Evolutionary conservation across 495 filamentous ascomycete species (phyloP).

Genomic region (Viridothelium virens): DNA sequence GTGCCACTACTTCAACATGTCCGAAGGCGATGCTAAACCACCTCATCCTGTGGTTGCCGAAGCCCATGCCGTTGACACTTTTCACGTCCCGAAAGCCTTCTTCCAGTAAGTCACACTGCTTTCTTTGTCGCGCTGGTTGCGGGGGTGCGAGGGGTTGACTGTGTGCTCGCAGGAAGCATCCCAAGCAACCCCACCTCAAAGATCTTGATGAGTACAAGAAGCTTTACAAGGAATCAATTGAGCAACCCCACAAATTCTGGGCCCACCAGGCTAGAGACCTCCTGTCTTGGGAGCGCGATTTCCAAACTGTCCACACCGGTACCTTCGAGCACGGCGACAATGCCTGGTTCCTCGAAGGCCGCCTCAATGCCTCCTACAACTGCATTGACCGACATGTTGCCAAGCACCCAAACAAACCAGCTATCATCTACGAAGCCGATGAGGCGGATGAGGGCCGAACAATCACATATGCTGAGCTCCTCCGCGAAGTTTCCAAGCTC

Average conservation of each 20-base stretch:
- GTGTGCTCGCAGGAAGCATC: conserved; percentile 51
- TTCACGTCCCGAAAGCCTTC: conserved; percentile 57
- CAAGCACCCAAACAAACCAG: conserved; percentile 82
- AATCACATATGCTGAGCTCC: conserved; percentile 88
- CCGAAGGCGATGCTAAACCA: conserved; percentile 49
- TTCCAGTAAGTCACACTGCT: conserved; percentile 45
- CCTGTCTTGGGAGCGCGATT: conserved; percentile 82
- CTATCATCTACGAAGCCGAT: conserved; percentile 98
- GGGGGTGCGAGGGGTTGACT: conserved; percentile 10
- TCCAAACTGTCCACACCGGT: conserved; percentile 80
- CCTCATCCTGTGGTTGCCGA: conserved; percentile 66
- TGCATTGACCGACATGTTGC: conserved; percentile 93
- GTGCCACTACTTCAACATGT: conserved; percentile 46
- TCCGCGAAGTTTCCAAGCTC: conserved; percentile 81
- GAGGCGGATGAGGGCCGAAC: conserved; percentile 80
- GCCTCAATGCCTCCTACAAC: conserved; percentile 94
- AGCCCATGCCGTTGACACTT: conserved; percentile 80
- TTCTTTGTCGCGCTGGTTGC: neutral
- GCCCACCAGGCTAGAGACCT: conserved; percentile 75
- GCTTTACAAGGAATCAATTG: conserved; percentile 94
- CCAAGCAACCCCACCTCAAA: conserved; percentile 58
- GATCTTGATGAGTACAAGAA: conserved; percentile 78
- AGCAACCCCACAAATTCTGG: conserved; percentile 88
- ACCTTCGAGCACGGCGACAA: conserved; percentile 73
- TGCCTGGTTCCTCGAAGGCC: conserved; percentile 91